Evolutionary conservation across 495 filamentous ascomycete species (phyloP), one percentile per base, ranked within the genome.

Genomic region (Stereocaulon alpinum): DNA sequence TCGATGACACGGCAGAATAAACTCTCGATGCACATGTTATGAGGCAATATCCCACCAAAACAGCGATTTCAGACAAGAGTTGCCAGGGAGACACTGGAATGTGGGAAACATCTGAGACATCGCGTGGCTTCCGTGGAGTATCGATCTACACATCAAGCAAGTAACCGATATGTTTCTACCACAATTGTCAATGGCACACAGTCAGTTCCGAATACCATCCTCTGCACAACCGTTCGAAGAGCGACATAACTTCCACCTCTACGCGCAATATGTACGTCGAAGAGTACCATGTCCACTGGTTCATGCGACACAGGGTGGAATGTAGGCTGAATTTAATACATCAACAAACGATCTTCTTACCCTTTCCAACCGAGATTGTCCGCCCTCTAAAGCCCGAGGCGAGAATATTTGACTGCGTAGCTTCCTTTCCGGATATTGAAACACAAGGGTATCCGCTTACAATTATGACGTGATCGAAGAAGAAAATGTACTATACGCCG

Each of bases 31-130:
- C 34, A 15, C 15, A 18, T 18, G n/a, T 52, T 30, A 20, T 52
- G 6, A 37, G n/a, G 30, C 2, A 14, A n/a, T 7, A 37, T 52
- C 34, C 27, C 34, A 18, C 29, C 30, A 20, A 52, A 30, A 29
- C n/a, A 18, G n/a, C 3, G 15, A n/a, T 18, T 11, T 3, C 17
- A 52, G 18, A 52, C 49, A 52, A 32, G 32, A 34, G 49, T 52
- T 52, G 49, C 17, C 30, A 30, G 49, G 49, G 49, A n/a, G 14
- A 52, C 29, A 11, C 6, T 14, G 49, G 49, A 52, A 52, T 52
- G 49, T 37, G 49, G 29, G n/a, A 37, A 52, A n/a, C n/a, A 18
- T 51, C 9, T 52, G 12, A 52, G 49, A 52, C 49, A 52, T 37
- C 30, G n/a, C 30, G 29, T 52, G 49, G 49, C 34, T 51, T 32